A percentile compares a stretch with the other conserved stretches of the same genome.
Conservation (phyloP, 192 early-diverging fungal species). For the Umbelopsis vinacea region DNA sequence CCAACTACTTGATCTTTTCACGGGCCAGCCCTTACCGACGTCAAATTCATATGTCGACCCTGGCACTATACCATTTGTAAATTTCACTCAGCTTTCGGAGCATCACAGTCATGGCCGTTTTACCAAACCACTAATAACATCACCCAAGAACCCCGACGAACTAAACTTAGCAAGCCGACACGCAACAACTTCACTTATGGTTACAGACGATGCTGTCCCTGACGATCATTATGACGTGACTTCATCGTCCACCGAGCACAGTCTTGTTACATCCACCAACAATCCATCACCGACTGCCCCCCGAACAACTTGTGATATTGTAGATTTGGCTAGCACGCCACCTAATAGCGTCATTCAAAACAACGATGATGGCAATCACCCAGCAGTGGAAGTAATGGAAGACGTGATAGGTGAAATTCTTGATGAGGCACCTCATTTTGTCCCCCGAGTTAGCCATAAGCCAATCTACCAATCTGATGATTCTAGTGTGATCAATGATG, state of each 20-base stretch:
- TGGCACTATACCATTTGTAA: no score
- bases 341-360: background rate
- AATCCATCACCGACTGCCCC: background rate
- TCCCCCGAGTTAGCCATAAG: no score
- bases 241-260: background rate
- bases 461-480: no score
- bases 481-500: no score
- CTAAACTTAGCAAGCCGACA: background rate
- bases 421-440: background rate
- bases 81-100: no score
- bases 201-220: background rate
- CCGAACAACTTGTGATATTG: background rate
- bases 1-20: no score
- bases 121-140: background rate
- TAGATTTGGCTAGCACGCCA: background rate
- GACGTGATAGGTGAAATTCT: background rate
- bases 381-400: background rate
- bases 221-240: background rate
- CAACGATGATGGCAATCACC: background rate
- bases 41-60: no score
- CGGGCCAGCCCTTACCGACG: no score
- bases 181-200: background rate
- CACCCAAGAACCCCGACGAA: constrained; percentile 6
- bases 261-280: background rate
- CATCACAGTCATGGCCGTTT: no score